A percentile compares a stretch with the other conserved stretches of the same genome.
phyloP scores from a whole-genome alignment of 1,284 basidiomycete species.

The Retiboletus flavoniger region DNA sequence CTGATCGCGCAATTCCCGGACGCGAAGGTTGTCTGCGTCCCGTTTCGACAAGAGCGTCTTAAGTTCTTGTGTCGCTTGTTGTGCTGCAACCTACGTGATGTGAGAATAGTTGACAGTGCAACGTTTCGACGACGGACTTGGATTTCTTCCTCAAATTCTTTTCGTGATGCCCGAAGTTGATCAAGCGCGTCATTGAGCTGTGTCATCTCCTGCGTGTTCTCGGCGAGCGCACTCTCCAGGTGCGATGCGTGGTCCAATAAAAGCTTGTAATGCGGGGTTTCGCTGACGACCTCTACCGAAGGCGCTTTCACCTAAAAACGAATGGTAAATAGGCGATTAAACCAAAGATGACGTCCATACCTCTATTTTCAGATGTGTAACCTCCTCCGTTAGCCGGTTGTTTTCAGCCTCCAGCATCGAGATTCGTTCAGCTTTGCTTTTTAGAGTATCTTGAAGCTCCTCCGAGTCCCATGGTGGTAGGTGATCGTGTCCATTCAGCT shows the following conservation, averaged over 20 bases:
- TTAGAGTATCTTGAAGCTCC: constrained; percentile 42
- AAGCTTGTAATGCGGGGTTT: constrained; percentile 50
- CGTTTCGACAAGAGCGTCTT: constrained; percentile 58
- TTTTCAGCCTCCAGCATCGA: constrained; percentile 46
- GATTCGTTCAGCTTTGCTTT: constrained; percentile 31
- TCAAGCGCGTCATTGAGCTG: constrained; percentile 44
- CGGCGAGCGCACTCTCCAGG: constrained; percentile 40
- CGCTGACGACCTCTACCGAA: constrained; percentile 44
- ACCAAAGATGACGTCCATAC: constrained; percentile 32
- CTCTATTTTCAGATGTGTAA: constrained; percentile 45
- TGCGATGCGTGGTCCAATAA: constrained; percentile 47
- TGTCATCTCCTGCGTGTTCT: constrained; percentile 38
- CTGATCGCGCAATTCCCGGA: constrained; percentile 83
- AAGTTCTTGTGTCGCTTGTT: constrained; percentile 54
- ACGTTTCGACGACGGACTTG: constrained; percentile 37
- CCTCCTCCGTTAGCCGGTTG: constrained; percentile 40
- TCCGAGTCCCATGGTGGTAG: constrained; percentile 33
- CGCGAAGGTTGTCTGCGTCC: constrained; percentile 72
- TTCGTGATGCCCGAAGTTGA: constrained; percentile 38
- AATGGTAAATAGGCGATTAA: constrained; percentile 5
- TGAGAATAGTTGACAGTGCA: constrained; percentile 17
- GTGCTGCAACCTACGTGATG: constrained; percentile 44
- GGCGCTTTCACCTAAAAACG: constrained; percentile 43
- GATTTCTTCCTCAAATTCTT: constrained; percentile 48
- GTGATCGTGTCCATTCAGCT: constrained; percentile 30